phyloP scores from a whole-genome alignment of 805 yeast genomes.

The Barnettozyma populi region DNA sequence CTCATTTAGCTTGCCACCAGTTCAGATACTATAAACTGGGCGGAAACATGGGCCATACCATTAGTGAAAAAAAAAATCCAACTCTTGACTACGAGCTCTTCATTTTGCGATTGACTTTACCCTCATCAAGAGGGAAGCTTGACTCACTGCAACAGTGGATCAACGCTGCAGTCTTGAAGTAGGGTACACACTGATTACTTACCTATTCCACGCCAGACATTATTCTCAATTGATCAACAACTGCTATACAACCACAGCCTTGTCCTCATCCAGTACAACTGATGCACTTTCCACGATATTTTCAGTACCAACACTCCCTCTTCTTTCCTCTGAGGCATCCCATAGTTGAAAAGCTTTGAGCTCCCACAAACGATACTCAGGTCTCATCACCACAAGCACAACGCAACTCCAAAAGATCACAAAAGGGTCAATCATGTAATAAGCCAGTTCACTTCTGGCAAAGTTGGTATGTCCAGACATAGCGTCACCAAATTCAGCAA shows the following conservation, averaged over 20 bases:
- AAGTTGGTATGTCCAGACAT: background rate
- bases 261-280: background rate
- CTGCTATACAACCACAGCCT: background rate
- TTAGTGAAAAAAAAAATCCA: too few relatives aligned
- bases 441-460: conserved; percentile 1
- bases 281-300: background rate
- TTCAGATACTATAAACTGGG: too few relatives aligned
- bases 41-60: too few relatives aligned
- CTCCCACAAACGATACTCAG: conserved; percentile 1
- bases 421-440: conserved; percentile 6
- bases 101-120: too few relatives aligned
- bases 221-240: too few relatives aligned
- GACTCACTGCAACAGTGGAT: too few relatives aligned
- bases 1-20: too few relatives aligned
- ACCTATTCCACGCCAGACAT: too few relatives aligned
- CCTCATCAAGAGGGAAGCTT: too few relatives aligned
- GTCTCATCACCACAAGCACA: background rate
- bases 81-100: too few relatives aligned
- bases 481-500: conserved; percentile 3
- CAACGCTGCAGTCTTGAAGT: too few relatives aligned
- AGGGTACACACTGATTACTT: too few relatives aligned
- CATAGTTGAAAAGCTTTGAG: background rate
- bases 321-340: background rate
- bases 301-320: background rate
- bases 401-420: background rate